These are phyloP conservation scores for Hypoxylon sp. DNA, from an alignment of 2,329 filamentous ascomycete genomes.

Conservation along the genomic window DNA sequence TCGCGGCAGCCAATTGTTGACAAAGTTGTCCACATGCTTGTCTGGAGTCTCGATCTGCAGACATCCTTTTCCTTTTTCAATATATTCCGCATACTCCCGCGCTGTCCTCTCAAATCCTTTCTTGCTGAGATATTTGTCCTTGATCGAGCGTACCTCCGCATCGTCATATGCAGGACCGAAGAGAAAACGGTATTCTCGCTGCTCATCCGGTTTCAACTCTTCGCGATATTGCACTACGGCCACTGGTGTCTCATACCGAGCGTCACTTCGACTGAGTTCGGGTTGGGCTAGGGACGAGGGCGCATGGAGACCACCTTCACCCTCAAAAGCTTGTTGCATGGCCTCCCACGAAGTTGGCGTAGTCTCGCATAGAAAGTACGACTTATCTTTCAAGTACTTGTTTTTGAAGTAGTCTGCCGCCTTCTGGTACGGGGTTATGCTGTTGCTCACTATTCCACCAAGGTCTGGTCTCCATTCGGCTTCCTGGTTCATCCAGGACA, in stretches of 20 bases:
- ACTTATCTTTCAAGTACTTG: slow-evolving; percentile 65
- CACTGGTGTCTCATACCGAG: slow-evolving; percentile 63
- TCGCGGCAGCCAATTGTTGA: slow-evolving; percentile 67
- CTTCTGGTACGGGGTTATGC: slow-evolving; percentile 66
- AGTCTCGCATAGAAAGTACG: slow-evolving; percentile 64
- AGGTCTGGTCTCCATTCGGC: slow-evolving; percentile 60
- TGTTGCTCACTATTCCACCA: slow-evolving; percentile 59
- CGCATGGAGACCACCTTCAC: slow-evolving; percentile 63
- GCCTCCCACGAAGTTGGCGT: slow-evolving; percentile 61
- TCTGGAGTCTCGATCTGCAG: slow-evolving; percentile 63
- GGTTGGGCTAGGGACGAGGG: slow-evolving; percentile 54
- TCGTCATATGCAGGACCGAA: slow-evolving; percentile 64
- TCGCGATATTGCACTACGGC: slow-evolving; percentile 62
- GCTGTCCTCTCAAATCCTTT: slow-evolving; percentile 56
- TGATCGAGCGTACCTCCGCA: slow-evolving; percentile 57
- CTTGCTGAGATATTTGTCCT: slow-evolving; percentile 58
- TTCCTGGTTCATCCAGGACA: slow-evolving; percentile 70
- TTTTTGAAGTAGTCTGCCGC: slow-evolving; percentile 65
- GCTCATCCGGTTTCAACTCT: slow-evolving; percentile 50
- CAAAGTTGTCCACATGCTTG: slow-evolving; percentile 62
- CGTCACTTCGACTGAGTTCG: slow-evolving; percentile 56
- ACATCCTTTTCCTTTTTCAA: slow-evolving; percentile 59
- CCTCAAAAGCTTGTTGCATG: slow-evolving; percentile 61
- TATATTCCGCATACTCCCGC: slow-evolving; percentile 59
- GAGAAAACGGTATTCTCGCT: slow-evolving; percentile 60